Evolutionary conservation across 345 rosid genomes (phyloP).

Genomic region (Heritiera fomes): DNA sequence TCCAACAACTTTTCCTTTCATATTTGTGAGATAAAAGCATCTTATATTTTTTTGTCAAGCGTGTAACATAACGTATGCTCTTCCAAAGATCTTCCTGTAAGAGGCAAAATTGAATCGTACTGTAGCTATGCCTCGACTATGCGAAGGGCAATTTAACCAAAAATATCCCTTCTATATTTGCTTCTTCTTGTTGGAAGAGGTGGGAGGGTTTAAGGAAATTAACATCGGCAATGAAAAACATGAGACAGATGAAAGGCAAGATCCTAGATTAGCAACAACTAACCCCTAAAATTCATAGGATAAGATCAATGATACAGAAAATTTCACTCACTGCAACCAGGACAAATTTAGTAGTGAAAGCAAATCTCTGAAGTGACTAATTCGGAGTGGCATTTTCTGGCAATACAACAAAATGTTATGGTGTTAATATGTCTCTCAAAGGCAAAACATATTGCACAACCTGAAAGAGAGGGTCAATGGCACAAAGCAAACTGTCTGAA

Average conservation of each 20-base stretch:
- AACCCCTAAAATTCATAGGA: background rate
- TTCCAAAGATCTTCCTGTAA: background rate
- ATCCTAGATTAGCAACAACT: background rate
- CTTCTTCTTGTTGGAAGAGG: background rate
- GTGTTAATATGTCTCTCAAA: background rate
- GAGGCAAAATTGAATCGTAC: background rate
- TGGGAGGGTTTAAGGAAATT: background rate
- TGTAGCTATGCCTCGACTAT: background rate
- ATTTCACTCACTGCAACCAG: background rate
- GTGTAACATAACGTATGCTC: too few species aligned
- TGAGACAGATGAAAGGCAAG: background rate
- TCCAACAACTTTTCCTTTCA: too few species aligned
- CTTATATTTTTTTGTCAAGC: too few species aligned
- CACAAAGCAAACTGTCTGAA: background rate
- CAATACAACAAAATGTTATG: background rate
- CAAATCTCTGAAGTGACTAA: background rate
- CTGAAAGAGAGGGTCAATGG: background rate
- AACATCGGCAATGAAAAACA: background rate
- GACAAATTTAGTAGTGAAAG: background rate
- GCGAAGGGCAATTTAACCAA: background rate
- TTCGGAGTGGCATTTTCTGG: background rate
- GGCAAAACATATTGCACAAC: background rate
- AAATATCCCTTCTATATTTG: background rate
- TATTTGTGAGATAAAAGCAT: too few species aligned
- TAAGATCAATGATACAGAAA: background rate